These are phyloP conservation scores for Colletotrichum lentis DNA, from an alignment of 2,329 filamentous ascomycete species.

Conservation along the genomic window DNA sequence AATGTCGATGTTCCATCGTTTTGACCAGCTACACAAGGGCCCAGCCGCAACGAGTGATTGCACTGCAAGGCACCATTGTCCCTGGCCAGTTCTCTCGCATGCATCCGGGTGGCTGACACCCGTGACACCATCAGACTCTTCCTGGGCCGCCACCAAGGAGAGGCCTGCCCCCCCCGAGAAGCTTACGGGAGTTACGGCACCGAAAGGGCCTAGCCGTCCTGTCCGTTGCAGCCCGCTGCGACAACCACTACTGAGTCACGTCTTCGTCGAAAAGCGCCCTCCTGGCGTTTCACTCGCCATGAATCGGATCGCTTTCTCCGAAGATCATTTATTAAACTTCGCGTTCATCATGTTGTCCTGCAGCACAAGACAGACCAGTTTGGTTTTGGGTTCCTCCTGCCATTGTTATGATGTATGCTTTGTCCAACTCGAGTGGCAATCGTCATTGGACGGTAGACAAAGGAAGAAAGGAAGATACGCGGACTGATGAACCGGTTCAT, in stretches of 20 bases:
- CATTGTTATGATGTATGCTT: background rate
- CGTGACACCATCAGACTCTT: constrained; percentile 7
- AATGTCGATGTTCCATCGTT: background rate
- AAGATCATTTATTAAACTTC: background rate
- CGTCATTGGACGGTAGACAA: background rate
- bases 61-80: background rate
- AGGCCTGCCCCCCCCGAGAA: background rate
- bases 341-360: background rate
- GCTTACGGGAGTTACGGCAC: background rate
- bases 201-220: constrained; percentile 14
- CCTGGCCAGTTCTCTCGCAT: background rate
- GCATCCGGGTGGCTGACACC: constrained; percentile 13
- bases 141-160: constrained; percentile 4
- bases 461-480: background rate
- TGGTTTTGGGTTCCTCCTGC: background rate
- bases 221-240: background rate
- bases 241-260: constrained; percentile 6
- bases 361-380: background rate
- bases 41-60: background rate
- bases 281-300: constrained; percentile 30
- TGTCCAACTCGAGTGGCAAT: background rate
- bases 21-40: background rate
- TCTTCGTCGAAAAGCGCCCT: constrained; percentile 5
- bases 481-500: constrained; percentile 9
- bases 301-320: constrained; percentile 6